Evolutionary conservation across 108 stramenopile species (phyloP).

Genomic region (Chaetoceros tenuissimus): DNA sequence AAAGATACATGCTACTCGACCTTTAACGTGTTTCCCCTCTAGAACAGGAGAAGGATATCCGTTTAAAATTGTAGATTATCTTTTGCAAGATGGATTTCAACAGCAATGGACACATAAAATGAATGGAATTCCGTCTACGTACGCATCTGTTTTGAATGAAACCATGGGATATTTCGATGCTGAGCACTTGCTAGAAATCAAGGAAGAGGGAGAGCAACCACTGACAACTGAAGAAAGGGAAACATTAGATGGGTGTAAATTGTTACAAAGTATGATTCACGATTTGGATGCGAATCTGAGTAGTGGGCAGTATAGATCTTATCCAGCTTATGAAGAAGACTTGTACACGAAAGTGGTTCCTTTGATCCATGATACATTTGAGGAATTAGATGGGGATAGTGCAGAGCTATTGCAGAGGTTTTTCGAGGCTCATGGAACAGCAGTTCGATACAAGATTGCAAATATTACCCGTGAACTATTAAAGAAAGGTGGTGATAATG

Average conservation of each 20-base stretch:
- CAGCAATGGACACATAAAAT: conserved; percentile 41
- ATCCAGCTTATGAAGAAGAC: conserved; percentile 71
- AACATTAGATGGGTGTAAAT: conserved; percentile 76
- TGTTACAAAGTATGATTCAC: conserved; percentile 78
- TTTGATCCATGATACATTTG: conserved; percentile 74
- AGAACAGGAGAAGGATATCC: conserved; percentile 40
- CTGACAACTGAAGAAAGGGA: conserved; percentile 74
- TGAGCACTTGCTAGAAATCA: conserved; percentile 49
- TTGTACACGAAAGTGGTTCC: conserved; percentile 66
- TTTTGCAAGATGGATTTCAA: conserved; percentile 22
- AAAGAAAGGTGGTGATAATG: conserved; percentile 33
- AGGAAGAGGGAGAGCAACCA: conserved; percentile 30
- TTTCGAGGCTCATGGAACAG: conserved; percentile 66
- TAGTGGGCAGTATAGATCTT: conserved; percentile 30
- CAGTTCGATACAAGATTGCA: conserved; percentile 68
- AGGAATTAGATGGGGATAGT: conserved; percentile 73
- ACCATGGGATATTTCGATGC: conserved; percentile 82
- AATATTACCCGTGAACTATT: conserved; percentile 64
- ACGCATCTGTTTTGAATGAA: conserved; percentile 53
- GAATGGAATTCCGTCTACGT: conserved; percentile 45
- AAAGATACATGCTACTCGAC: conserved; percentile 54
- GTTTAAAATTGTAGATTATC: conserved; percentile 48
- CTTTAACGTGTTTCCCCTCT: conserved; percentile 69
- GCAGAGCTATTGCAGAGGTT: conserved; percentile 54
- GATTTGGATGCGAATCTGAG: conserved; percentile 68